phyloP scores from a whole-genome alignment of 495 filamentous ascomycete genomes.

The Aspergillus panamensis region DNA sequence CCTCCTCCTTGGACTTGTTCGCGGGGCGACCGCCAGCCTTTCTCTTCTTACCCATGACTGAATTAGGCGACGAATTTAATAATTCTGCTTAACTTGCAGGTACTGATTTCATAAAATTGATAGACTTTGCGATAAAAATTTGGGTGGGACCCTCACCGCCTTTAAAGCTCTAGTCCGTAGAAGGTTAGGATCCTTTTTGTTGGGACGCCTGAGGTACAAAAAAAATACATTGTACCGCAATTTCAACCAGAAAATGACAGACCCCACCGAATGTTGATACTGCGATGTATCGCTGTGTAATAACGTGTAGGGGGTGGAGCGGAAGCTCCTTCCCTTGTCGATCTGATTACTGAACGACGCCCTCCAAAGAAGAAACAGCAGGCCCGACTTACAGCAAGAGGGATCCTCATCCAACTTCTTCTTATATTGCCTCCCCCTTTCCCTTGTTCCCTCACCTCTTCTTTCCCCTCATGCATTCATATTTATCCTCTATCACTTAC shows the following conservation, averaged over 20 bases:
- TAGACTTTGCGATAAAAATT: slow-evolving; percentile 35
- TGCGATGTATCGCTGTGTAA: too few relatives aligned
- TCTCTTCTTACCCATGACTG: slow-evolving; percentile 74
- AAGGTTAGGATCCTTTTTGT: slow-evolving; percentile 19
- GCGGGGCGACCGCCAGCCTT: slow-evolving; percentile 59
- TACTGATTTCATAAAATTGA: slow-evolving; percentile 10
- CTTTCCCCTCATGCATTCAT: slow-evolving; percentile 30
- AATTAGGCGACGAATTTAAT: slow-evolving; percentile 15
- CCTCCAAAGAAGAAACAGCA: slow-evolving; percentile 1
- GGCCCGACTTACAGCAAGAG: background rate
- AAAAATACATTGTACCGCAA: background rate
- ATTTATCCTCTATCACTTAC: slow-evolving; percentile 26
- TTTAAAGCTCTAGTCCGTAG: slow-evolving; percentile 15
- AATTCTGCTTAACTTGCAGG: background rate
- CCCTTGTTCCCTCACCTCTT: slow-evolving; percentile 14
- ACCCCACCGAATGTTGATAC: too few relatives aligned
- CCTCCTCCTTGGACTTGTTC: slow-evolving; percentile 41
- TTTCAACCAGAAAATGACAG: too few relatives aligned
- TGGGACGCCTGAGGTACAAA: background rate
- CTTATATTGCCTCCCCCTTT: background rate
- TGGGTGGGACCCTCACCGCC: slow-evolving; percentile 34
- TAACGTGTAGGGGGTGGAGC: background rate
- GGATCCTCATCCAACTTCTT: background rate
- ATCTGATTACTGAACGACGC: background rate
- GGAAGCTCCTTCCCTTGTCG: background rate